Conservation (phyloP, 1,284 basidiomycete species). For the Sanguinoderma infundibulare region DNA sequence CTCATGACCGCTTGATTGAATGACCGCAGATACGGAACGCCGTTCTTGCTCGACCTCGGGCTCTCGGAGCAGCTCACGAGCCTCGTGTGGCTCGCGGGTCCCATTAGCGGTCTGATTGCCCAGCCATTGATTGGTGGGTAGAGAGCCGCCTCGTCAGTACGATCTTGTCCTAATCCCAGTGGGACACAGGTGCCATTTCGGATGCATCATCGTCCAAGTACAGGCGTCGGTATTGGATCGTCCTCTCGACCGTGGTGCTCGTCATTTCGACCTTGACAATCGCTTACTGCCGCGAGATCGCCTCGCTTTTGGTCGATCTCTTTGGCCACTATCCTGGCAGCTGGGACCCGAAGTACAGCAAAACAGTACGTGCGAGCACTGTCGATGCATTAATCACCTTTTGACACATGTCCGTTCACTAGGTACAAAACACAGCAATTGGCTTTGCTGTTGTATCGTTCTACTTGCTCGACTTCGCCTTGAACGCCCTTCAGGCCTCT, state of each 20-base stretch:
- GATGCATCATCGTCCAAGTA: slow-evolving; percentile 91
- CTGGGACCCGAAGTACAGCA: slow-evolving; percentile 83
- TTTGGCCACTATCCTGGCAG: slow-evolving; percentile 81
- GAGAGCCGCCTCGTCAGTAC: neutral
- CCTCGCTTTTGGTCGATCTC: slow-evolving; percentile 78
- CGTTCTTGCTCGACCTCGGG: slow-evolving; percentile 89
- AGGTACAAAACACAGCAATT: slow-evolving; percentile 79
- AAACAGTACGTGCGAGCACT: slow-evolving; percentile 48
- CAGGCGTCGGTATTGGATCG: slow-evolving; percentile 89
- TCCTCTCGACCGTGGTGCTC: slow-evolving; percentile 78
- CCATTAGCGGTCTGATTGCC: slow-evolving; percentile 90
- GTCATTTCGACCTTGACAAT: slow-evolving; percentile 75
- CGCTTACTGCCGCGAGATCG: slow-evolving; percentile 84
- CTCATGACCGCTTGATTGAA: neutral
- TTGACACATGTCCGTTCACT: neutral
- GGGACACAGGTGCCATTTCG: slow-evolving; percentile 79
- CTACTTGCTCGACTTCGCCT: slow-evolving; percentile 92
- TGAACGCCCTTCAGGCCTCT: slow-evolving; percentile 95
- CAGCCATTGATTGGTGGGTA: slow-evolving; percentile 90
- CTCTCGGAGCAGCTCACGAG: slow-evolving; percentile 91
- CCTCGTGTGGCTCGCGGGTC: slow-evolving; percentile 96
- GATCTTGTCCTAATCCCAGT: neutral
- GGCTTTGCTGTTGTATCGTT: slow-evolving; percentile 90
- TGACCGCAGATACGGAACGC: slow-evolving; percentile 83
- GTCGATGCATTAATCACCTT: neutral